Evolutionary conservation across 2,329 filamentous ascomycete species (phyloP).

Genomic region (Bipolaris oryzae): DNA sequence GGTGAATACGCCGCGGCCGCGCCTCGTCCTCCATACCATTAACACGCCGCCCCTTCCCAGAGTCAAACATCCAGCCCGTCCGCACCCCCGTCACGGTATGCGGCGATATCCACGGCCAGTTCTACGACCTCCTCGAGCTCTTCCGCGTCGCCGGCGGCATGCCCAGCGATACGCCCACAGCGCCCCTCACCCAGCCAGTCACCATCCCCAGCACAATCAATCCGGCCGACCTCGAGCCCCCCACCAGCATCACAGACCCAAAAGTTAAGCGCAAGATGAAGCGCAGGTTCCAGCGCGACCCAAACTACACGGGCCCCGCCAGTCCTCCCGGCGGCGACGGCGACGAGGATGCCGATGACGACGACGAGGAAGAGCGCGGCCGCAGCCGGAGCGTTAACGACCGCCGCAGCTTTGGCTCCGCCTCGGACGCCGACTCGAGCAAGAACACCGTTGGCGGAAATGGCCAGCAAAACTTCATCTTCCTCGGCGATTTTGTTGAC

Average conservation of each 20-base stretch:
- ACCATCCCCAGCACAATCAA: constrained; percentile 72
- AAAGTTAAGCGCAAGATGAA: constrained; percentile 86
- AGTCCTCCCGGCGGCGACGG: constrained; percentile 57
- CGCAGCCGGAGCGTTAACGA: constrained; percentile 53
- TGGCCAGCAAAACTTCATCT: constrained; percentile 72
- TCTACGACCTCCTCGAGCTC: constrained; percentile 95
- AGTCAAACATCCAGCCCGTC: constrained; percentile 99
- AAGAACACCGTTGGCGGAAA: constrained; percentile 54
- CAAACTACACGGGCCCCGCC: constrained; percentile 60
- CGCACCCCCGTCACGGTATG: constrained; percentile 95
- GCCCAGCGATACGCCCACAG: constrained; percentile 73
- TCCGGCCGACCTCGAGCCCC: constrained; percentile 90
- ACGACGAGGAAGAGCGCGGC: constrained; percentile 57
- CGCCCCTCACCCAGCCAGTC: constrained; percentile 70
- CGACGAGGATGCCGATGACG: constrained; percentile 52
- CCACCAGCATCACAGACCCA: constrained; percentile 84
- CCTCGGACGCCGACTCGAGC: constrained; percentile 49
- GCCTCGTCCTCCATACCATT: neutral
- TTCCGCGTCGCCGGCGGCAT: constrained; percentile 97
- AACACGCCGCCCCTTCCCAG: constrained; percentile 53
- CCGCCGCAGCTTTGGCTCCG: constrained; percentile 49
- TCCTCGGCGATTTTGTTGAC: constrained; percentile 74
- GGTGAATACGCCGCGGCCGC: constrained; percentile 58
- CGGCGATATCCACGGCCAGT: constrained; percentile 98
- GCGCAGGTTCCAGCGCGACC: constrained; percentile 57